Conservation (phyloP, 768 basidiomycete species). For the Ramaria sp. region DNA sequence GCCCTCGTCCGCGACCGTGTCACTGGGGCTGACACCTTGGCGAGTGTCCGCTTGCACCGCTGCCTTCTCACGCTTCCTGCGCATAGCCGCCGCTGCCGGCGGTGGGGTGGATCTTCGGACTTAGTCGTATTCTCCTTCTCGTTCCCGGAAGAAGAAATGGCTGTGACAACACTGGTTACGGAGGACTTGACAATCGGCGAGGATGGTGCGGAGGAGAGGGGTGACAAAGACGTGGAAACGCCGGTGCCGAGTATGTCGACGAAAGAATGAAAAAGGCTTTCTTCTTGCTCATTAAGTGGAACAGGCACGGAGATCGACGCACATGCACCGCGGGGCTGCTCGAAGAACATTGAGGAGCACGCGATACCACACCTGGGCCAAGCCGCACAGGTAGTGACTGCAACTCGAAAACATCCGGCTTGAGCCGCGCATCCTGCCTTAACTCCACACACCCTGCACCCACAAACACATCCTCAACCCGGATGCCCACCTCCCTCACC, state of each 20-base stretch:
- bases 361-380: too few relatives aligned
- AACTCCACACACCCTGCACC: not conserved
- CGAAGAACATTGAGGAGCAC: too few relatives aligned
- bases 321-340: too few relatives aligned
- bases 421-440: not conserved
- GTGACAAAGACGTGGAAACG: not conserved
- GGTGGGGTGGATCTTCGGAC: not conserved
- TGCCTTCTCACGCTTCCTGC: not conserved
- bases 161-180: not conserved
- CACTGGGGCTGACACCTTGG: not conserved
- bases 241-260: not conserved
- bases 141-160: not conserved
- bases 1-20: conserved; percentile 1
- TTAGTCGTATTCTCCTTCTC: not conserved
- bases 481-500: not conserved
- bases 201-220: not conserved
- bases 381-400: not conserved
- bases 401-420: not conserved
- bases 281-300: conserved; percentile 2
- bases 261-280: not conserved
- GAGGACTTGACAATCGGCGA: not conserved
- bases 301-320: conserved; percentile 13
- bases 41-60: not conserved
- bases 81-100: not conserved
- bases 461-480: conserved; percentile 5